Evolutionary conservation across 2,329 filamentous ascomycete genomes (phyloP), one percentile per base, ranked within the genome.

Genomic region (Epichloe sylvatica): DNA sequence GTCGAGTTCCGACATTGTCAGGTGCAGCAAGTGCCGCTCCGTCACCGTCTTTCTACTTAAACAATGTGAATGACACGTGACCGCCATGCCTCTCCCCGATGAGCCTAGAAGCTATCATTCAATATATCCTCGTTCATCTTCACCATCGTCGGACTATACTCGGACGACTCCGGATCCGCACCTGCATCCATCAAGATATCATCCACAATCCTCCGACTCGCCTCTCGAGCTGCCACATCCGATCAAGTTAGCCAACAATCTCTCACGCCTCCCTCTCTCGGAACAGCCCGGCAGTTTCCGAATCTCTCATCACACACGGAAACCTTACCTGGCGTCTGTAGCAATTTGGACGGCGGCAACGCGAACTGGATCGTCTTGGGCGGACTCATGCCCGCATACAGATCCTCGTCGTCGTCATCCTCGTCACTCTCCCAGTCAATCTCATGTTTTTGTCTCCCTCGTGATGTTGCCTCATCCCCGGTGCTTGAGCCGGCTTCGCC

Each of bases 361-460:
- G 84, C 83, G 64, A 94, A 94, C 60, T 90, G 85, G 52, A 94
- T 90, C 11, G 87, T 92, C 72, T 97, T 97, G 0, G 92, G 92
- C 30, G 92, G 92, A 60, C 87, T 95, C 67, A 89, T 83, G 5
- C 83, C 86, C 6, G 76, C 77, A 51, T 84, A 82, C 5, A 78
- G 61, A 40, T 74, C 78, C 23, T 74, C 74, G 38, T 78, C 78
- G 45, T 82, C 78, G 9, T 80, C 78, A 30, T 84, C 83, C 50
- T 80, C 81, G 53, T 89, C 83, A 58, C 81, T 85, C 48, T 90
- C 83, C 83, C 88, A 92, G 17, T 73, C 74, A 50, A 81, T 78
- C 60, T 83, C 79, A 48, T 78, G 75, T 51, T 63, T 68, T 30
- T 65, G 62, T 50, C 60, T 60, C 17, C 57, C 61, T 39, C 51